A percentile compares a stretch with the other conserved stretches of the same genome.
phyloP scores from a whole-genome alignment of 169 alveolate genomes.

The Plasmodium inui region DNA sequence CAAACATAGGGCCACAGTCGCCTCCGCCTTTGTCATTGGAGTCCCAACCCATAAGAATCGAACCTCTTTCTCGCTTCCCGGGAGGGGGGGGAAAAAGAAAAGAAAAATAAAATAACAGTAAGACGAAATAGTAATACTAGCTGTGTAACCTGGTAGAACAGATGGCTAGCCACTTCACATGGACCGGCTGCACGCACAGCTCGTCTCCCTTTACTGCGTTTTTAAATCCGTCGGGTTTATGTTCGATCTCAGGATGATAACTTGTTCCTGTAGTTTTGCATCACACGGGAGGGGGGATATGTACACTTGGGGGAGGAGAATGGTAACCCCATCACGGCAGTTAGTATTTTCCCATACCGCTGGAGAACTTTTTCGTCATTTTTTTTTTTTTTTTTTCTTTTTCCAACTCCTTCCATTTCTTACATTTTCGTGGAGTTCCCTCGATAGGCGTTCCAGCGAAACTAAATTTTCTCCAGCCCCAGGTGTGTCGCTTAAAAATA shows the following conservation, averaged over 20 bases:
- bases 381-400: neutral
- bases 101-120: neutral
- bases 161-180: neutral
- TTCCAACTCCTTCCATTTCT: neutral
- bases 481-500: conserved; percentile 9
- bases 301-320: neutral
- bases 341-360: neutral
- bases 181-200: neutral
- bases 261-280: conserved; percentile 43
- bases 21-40: conserved; percentile 53
- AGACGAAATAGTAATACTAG: neutral
- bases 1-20: conserved; percentile 34
- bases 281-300: neutral
- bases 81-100: neutral
- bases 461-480: conserved; percentile 31
- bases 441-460: conserved; percentile 37
- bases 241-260: conserved; percentile 49
- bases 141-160: neutral
- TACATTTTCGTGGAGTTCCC: conserved; percentile 58
- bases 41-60: conserved; percentile 71
- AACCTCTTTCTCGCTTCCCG: conserved; percentile 58
- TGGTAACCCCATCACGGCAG: neutral
- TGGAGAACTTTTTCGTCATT: neutral
- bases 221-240: conserved; percentile 60
- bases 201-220: conserved; percentile 37